These are phyloP conservation scores for Trichoderma atrobrunneum DNA, from an alignment of 2,329 filamentous ascomycete genomes.

Conservation along the genomic window DNA sequence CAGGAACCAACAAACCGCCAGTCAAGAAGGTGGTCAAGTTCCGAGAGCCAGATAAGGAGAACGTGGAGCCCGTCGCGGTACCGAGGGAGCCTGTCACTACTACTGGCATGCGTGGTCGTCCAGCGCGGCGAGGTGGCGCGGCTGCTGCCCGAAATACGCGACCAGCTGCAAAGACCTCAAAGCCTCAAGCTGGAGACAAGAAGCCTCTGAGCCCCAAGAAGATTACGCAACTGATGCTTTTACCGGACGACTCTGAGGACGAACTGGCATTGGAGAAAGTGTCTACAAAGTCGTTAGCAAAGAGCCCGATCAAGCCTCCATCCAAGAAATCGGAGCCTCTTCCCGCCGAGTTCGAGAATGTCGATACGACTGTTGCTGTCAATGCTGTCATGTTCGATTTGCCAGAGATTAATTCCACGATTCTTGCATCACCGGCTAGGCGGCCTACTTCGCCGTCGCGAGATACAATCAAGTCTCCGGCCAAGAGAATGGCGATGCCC, in stretches of 20 bases:
- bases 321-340: constrained; percentile 2
- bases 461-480: constrained; percentile 55
- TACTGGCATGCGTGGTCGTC: constrained; percentile 38
- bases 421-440: constrained; percentile 55
- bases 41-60: constrained; percentile 64
- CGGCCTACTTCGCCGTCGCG: constrained; percentile 53
- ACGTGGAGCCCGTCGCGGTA: constrained; percentile 46
- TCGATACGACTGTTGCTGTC: constrained; percentile 23
- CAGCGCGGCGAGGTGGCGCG: constrained; percentile 43
- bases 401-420: constrained; percentile 37
- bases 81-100: constrained; percentile 35
- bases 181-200: constrained; percentile 32
- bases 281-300: constrained; percentile 45
- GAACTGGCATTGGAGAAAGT: constrained; percentile 58
- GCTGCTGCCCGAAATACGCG: constrained; percentile 36
- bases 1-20: constrained; percentile 40
- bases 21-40: constrained; percentile 63
- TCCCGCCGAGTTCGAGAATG: constrained; percentile 6
- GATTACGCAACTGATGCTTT: constrained; percentile 54
- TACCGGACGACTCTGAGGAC: constrained; percentile 53
- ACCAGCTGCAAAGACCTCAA: constrained; percentile 33
- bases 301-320: constrained; percentile 21
- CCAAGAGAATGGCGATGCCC: constrained; percentile 41
- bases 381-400: constrained; percentile 31
- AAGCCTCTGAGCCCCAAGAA: constrained; percentile 64